phyloP scores from a whole-genome alignment of 768 basidiomycete genomes.

The Boletus vinaceobasis region DNA sequence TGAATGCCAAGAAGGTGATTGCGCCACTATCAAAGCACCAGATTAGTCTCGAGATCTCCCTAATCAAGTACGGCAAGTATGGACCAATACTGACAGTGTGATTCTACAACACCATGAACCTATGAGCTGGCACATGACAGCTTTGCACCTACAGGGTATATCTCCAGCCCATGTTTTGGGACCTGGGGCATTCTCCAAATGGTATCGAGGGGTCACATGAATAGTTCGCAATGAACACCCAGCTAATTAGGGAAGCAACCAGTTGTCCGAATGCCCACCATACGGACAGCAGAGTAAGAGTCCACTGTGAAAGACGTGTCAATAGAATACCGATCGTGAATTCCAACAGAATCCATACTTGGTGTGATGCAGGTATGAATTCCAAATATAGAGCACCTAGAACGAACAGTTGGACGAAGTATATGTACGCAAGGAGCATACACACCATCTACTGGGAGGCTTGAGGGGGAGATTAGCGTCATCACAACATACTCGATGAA shows the following conservation, averaged over 20 bases:
- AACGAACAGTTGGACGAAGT: conserved; percentile 5
- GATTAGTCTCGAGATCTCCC: neutral
- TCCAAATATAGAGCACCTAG: conserved; percentile 44
- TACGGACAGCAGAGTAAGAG: conserved; percentile 51
- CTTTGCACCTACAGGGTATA: conserved; percentile 41
- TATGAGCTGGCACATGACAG: neutral
- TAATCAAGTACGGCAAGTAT: conserved; percentile 1
- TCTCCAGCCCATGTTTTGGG: conserved; percentile 60
- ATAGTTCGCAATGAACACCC: conserved; percentile 54
- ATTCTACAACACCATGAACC: conserved; percentile 26
- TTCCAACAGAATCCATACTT: conserved; percentile 17
- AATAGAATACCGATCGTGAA: neutral
- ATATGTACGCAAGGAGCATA: neutral
- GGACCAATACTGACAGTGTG: conserved; percentile 35
- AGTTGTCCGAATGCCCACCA: conserved; percentile 56
- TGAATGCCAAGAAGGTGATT: conserved; percentile 51
- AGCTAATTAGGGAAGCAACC: conserved; percentile 48
- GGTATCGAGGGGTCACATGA: conserved; percentile 39
- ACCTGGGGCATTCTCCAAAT: conserved; percentile 42
- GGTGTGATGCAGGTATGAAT: conserved; percentile 42
- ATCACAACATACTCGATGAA: conserved; percentile 10
- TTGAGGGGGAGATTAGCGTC: conserved; percentile 19
- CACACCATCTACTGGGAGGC: conserved; percentile 47
- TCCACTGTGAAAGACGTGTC: conserved; percentile 35
- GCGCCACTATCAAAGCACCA: conserved; percentile 33